These are phyloP conservation scores for Tricholoma saponaceum DNA, from an alignment of 768 basidiomycete genomes.

Conservation along the genomic window DNA sequence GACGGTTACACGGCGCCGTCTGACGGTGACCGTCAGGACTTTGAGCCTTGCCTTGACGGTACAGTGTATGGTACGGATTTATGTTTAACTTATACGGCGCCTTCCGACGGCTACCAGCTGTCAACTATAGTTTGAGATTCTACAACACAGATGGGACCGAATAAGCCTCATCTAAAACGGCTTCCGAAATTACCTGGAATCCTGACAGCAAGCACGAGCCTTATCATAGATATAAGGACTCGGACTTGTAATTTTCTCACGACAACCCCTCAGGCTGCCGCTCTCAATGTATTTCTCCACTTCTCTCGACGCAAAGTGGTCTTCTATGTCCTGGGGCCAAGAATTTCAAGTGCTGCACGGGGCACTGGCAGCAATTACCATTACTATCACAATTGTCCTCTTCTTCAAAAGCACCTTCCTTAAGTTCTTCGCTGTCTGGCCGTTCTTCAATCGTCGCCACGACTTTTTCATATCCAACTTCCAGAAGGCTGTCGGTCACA, in stretches of 20 bases:
- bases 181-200: not conserved
- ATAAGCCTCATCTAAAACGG: not conserved
- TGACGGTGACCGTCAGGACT: too few relatives aligned
- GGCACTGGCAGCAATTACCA: not conserved
- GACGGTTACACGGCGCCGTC: too few relatives aligned
- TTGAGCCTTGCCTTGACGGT: too few relatives aligned
- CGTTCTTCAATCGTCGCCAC: conserved; percentile 1
- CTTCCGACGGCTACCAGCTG: too few relatives aligned
- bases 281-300: not conserved
- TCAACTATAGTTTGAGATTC: not conserved
- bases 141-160: not conserved
- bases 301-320: not conserved
- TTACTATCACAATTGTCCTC: not conserved
- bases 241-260: not conserved
- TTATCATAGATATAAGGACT: not conserved
- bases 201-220: too few relatives aligned
- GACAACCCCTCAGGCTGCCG: not conserved
- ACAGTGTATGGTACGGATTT: too few relatives aligned
- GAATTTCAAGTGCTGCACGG: not conserved
- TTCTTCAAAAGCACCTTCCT: not conserved
- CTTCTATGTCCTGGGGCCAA: not conserved
- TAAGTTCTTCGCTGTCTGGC: conserved; percentile 1
- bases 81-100: too few relatives aligned
- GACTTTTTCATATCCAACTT: conserved; percentile 3
- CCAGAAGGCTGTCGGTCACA: not conserved